These are phyloP conservation scores for Barbatosphaeria neglecta DNA, from an alignment of 495 filamentous ascomycete genomes.

Conservation along the genomic window DNA sequence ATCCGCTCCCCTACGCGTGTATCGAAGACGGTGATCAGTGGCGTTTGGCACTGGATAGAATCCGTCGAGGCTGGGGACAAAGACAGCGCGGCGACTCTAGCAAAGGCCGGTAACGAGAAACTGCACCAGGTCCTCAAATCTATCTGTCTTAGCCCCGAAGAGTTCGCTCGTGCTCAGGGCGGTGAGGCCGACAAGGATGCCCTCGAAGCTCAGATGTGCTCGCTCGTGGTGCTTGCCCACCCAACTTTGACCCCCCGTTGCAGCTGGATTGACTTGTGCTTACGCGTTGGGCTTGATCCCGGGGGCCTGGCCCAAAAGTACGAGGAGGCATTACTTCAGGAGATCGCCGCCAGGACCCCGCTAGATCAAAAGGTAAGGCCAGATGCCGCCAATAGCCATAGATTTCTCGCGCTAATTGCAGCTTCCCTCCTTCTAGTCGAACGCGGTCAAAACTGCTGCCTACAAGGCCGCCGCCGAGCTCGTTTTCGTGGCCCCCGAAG, in stretches of 20 bases:
- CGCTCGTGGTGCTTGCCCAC: conserved; percentile 65
- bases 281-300: conserved; percentile 69
- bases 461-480: conserved; percentile 76
- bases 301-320: conserved; percentile 55
- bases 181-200: conserved; percentile 24
- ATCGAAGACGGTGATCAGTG: conserved; percentile 49
- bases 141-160: conserved; percentile 47
- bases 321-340: conserved; percentile 30
- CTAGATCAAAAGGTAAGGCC: conserved; percentile 34
- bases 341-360: conserved; percentile 35
- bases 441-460: conserved; percentile 51
- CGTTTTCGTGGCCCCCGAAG: conserved; percentile 82
- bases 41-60: conserved; percentile 74
- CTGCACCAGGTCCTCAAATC: conserved; percentile 55
- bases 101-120: conserved; percentile 52
- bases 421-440: conserved; percentile 11
- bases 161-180: conserved; percentile 24
- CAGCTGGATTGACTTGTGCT: conserved; percentile 80
- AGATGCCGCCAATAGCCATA: neutral
- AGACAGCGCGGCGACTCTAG: conserved; percentile 57
- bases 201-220: conserved; percentile 54
- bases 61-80: conserved; percentile 55
- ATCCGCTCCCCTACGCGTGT: conserved; percentile 39
- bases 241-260: conserved; percentile 63
- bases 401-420: conserved; percentile 12